Conservation (phyloP, 2,329 filamentous ascomycete species). For the Aspergillus fischeri region DNA sequence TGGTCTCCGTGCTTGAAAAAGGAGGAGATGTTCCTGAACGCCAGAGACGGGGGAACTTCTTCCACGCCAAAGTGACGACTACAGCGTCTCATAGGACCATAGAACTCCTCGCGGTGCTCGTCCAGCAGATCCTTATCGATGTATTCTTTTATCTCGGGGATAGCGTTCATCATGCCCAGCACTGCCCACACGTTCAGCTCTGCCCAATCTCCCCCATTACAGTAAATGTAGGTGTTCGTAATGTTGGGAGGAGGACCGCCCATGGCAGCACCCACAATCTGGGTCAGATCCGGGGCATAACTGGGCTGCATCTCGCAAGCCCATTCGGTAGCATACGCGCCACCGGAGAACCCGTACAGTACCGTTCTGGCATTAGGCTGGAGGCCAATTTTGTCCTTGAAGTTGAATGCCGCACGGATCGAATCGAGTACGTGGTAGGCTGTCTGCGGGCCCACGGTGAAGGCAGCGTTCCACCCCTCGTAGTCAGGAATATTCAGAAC, state of each 20-base stretch:
- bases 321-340: conserved; percentile 9
- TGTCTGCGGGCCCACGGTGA: conserved; percentile 8
- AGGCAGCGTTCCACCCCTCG: conserved; percentile 10
- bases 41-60: background rate
- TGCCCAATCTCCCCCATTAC: background rate
- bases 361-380: background rate
- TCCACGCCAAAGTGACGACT: background rate
- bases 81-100: background rate
- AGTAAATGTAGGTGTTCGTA: background rate
- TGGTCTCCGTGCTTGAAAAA: conserved; percentile 2
- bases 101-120: background rate
- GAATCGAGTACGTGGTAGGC: conserved; percentile 8
- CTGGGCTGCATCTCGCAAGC: conserved; percentile 2
- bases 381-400: background rate
- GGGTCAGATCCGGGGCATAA: background rate
- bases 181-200: conserved; percentile 6
- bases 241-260: conserved; percentile 5
- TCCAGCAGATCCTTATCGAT: conserved; percentile 1
- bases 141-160: conserved; percentile 3
- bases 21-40: background rate
- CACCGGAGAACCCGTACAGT: conserved; percentile 11
- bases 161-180: conserved; percentile 10
- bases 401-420: conserved; percentile 4
- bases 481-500: conserved; percentile 10
- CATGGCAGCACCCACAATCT: conserved; percentile 3